Conservation (phyloP, 495 filamentous ascomycete genomes). For the Xylaria palmicola region DNA sequence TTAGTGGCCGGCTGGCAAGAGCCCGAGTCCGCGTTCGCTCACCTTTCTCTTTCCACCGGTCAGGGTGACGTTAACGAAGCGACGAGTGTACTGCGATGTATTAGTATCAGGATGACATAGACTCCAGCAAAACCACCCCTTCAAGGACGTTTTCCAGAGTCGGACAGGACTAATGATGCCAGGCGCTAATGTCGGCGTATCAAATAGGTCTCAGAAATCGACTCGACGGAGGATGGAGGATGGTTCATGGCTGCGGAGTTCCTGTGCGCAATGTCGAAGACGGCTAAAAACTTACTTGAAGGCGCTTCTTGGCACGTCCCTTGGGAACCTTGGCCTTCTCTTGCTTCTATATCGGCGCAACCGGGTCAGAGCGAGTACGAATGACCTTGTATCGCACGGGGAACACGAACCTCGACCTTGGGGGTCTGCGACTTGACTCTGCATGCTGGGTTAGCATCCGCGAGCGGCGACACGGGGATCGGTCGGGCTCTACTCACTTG, state of each 20-base stretch:
- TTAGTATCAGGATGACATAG: not conserved
- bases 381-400: no score
- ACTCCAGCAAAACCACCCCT: no score
- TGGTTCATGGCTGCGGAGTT: no score
- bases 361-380: no score
- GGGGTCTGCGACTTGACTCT: slow-evolving; percentile 53
- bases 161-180: no score
- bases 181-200: no score
- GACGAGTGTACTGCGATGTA: slow-evolving; percentile 71
- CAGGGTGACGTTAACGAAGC: slow-evolving; percentile 99
- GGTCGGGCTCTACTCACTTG: slow-evolving; percentile 28
- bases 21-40: slow-evolving; percentile 5
- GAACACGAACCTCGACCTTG: no score
- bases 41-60: slow-evolving; percentile 99
- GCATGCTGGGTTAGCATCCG: not conserved
- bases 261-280: not conserved
- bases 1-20: slow-evolving; percentile 4
- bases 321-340: slow-evolving; percentile 95
- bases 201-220: no score
- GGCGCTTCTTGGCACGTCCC: slow-evolving; percentile 97
- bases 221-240: no score
- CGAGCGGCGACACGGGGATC: not conserved
- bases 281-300: not conserved
- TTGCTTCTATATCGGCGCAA: no score
- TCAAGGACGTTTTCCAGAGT: no score